Base-by-base conservation (phyloP, 2,329 filamentous ascomycete species). In the Fusarium sp. region DNA sequence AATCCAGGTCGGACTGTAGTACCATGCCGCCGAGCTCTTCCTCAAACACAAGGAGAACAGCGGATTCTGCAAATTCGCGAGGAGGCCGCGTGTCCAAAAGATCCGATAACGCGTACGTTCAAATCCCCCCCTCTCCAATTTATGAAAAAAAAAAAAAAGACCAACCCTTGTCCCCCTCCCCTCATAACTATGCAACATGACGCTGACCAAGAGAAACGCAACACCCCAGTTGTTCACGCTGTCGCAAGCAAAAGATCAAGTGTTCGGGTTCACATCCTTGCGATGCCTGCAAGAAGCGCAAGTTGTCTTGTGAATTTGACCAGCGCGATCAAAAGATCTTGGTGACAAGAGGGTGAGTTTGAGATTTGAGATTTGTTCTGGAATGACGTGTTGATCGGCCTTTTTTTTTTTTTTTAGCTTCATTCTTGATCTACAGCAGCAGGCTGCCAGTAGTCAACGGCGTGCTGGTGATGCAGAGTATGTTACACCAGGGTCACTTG, bases 281-380 rank as follows among this genome's bases (percentile, higher is more conserved):
- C 50, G 78, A 79, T 10, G 80, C 79, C 8, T 82, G 80, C 58
- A 78, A 76, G 31, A 80, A 80, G 63, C 80, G 81, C 31, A 79
- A 80, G 40, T 62, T 82, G 5, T 72, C 77, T 0, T 82, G 80
- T 62, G 76, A 82, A 29, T 82, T 82, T 73, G 80, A 81, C 47
- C 84, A 86, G 42, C 80, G 82, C n/a, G 83, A 86, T 40, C 84
- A 87, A 59, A 87, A 87, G 70, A 80, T 88, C 16, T 76, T 88
- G 5, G 86, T 88, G 5, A 86, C 86, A 16, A 80, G 81, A 78
- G 84, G 84, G 85, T 86, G 72, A 78, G n/a, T 72, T 45, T 62
- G 7, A 20, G 6, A 1, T 37, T 27, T 40, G 34, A 34, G 31
- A 34, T 74, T 10, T 54, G 58, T 20, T 71, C 76, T 40, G 14